Base-by-base conservation (phyloP, 2,329 filamentous ascomycete species). In the Pleurostoma richardsiae region DNA sequence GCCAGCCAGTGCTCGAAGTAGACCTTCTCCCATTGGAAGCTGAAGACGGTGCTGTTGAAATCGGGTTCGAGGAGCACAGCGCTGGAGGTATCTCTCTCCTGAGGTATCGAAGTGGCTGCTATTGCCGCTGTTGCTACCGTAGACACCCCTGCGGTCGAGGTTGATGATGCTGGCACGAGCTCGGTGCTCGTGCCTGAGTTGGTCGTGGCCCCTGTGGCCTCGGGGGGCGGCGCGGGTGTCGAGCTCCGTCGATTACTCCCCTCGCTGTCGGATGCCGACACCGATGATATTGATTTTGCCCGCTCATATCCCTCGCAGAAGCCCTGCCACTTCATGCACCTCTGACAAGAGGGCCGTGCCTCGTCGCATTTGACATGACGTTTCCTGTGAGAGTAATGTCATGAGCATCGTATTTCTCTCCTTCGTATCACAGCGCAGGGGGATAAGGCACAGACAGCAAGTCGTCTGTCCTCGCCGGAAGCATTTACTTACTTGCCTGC, bases 341-440 rank as follows among this genome's bases (percentile, higher is more conserved):
- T 56, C 33, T 59, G 56, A 50, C 64, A 66, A 10, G 54, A 57
- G 5, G 64, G 64, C 48, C 64, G 65, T 5, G 57, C 54, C 45
- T 67, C 64, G 46, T 67, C 64, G 50, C 63, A 66, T 45, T 66
- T 66, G 30, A 66, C 59, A 42, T 66, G 64, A 10, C 63, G 57
- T 44, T 56, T 58, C 49, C 62, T 66, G 41, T 30, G 29, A 36
- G 31, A 6, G 42, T 44, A 46, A 30, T 30, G 4, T 40, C 39
- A 5, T 26, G 5, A 19, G 11, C 39, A 6, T 40, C 8, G 3
- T 38, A 38, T 27, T 26, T 7, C 27, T 40, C 39, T 40, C 27
- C 8, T 26, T 28, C 39, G 6, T 8, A 40, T 11, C 38, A 39
- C 19, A 19, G 19, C 19, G 19, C 19, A 19, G 19, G 19, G 19